Percentiles rank a stretch among this genome's conserved stretches.
Conservation (phyloP, 768 basidiomycete genomes). For the Pholiota microspora region DNA sequence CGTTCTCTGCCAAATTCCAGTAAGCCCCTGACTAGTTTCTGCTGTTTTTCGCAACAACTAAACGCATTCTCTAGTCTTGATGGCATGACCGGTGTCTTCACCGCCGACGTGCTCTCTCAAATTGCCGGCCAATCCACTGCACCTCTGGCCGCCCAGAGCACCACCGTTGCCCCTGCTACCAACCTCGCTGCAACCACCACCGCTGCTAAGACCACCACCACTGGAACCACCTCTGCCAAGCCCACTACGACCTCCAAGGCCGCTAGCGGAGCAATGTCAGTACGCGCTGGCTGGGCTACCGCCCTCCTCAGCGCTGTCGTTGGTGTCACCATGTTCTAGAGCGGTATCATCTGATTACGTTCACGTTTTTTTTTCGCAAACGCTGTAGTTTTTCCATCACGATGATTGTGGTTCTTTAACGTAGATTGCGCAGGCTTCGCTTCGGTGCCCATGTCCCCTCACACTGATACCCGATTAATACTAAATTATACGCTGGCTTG, state of each 20-base stretch:
- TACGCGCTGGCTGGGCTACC: constrained; percentile 31
- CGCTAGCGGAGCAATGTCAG: constrained; percentile 21
- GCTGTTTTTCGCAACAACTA: not conserved
- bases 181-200: constrained; percentile 13
- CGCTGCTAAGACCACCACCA: constrained; percentile 14
- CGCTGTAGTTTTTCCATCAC: not conserved
- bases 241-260: constrained; percentile 16
- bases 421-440: not conserved
- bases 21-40: constrained; percentile 30
- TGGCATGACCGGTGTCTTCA: constrained; percentile 76
- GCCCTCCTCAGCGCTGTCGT: constrained; percentile 33
- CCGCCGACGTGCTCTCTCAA: constrained; percentile 46
- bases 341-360: not conserved
- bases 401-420: not conserved
- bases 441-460: not conserved
- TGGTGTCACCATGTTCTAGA: constrained; percentile 37
- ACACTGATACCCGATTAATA: not conserved
- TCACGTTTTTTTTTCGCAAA: not conserved
- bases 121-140: constrained; percentile 63
- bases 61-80: constrained; percentile 48
- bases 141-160: constrained; percentile 42
- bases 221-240: constrained; percentile 19
- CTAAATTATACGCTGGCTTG: not conserved
- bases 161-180: constrained; percentile 19
- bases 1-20: constrained; percentile 82